Conservation (phyloP, 1,284 basidiomycete species). For the Tilletia indica region DNA sequence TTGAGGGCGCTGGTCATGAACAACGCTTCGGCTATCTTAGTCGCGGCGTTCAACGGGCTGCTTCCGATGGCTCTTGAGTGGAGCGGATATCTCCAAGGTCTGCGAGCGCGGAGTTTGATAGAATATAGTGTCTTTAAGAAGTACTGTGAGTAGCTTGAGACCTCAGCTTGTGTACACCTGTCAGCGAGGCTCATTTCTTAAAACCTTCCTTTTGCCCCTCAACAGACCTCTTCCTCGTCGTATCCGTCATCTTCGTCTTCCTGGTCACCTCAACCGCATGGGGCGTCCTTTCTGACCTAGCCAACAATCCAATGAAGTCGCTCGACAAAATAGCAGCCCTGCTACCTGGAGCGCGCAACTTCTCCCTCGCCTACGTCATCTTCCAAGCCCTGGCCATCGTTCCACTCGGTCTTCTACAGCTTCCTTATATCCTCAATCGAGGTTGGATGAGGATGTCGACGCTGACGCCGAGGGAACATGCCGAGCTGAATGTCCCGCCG, state of each 20-base stretch:
- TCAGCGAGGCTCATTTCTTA: not conserved
- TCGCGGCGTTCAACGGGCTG: constrained; percentile 84
- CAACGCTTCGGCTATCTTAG: constrained; percentile 81
- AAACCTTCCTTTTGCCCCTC: not conserved
- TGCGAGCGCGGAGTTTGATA: constrained; percentile 81
- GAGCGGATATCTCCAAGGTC: constrained; percentile 78
- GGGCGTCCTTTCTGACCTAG: constrained; percentile 63
- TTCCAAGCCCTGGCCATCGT: constrained; percentile 89
- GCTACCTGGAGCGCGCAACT: constrained; percentile 64
- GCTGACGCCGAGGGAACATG: constrained; percentile 68
- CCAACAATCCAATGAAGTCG: constrained; percentile 48
- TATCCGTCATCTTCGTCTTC: constrained; percentile 95
- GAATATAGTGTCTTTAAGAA: constrained; percentile 91
- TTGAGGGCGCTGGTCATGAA: constrained; percentile 86
- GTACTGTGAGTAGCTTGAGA: constrained; percentile 23
- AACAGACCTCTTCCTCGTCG: constrained; percentile 84
- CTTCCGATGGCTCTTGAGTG: constrained; percentile 88
- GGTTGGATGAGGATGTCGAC: constrained; percentile 40
- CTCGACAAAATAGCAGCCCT: constrained; percentile 51
- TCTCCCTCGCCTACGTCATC: constrained; percentile 93
- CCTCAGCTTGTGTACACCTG: not conserved
- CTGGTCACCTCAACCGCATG: constrained; percentile 84
- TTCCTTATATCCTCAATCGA: constrained; percentile 44
- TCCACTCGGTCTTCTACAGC: constrained; percentile 75
- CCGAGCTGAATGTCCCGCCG: constrained; percentile 93